Evolutionary conservation across 495 filamentous ascomycete genomes (phyloP).

Genomic region (Hypomontagnella monticulosa): DNA sequence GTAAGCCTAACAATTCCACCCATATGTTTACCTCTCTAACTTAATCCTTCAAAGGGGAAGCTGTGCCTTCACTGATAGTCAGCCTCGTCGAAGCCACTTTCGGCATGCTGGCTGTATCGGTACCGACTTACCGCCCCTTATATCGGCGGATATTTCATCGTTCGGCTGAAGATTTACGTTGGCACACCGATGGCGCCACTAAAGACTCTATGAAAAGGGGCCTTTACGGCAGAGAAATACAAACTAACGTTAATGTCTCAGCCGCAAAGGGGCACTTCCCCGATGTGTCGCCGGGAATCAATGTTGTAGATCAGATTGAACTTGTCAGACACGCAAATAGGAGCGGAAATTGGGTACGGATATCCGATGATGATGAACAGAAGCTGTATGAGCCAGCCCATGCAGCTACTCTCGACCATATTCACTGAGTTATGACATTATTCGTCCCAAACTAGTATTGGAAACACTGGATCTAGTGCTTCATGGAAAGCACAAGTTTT

Average conservation of each 20-base stretch:
- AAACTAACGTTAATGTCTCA: not conserved
- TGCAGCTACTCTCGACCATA: no score
- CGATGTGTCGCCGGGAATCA: conserved; percentile 7
- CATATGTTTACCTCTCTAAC: not conserved
- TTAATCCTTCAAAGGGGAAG: not conserved
- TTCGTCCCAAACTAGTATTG: no score
- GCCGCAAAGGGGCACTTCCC: not conserved
- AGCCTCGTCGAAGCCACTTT: conserved; percentile 15
- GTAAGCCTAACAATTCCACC: not conserved
- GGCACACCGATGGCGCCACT: not conserved
- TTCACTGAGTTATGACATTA: no score
- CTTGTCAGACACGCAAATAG: conserved; percentile 22
- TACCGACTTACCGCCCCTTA: conserved; percentile 28
- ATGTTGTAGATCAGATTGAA: conserved; percentile 33
- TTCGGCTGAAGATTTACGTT: not conserved
- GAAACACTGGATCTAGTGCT: no score
- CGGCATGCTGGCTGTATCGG: conserved; percentile 27
- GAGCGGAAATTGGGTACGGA: conserved; percentile 26
- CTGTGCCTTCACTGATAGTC: conserved; percentile 4
- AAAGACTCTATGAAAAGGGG: not conserved
- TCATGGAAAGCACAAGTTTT: no score
- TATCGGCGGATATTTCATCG: not conserved
- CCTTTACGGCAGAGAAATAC: not conserved
- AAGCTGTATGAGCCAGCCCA: no score
- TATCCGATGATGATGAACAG: conserved; percentile 27